These are phyloP conservation scores for Pistacia atlantica DNA, from an alignment of 345 rosid genomes.

Conservation along the genomic window DNA sequence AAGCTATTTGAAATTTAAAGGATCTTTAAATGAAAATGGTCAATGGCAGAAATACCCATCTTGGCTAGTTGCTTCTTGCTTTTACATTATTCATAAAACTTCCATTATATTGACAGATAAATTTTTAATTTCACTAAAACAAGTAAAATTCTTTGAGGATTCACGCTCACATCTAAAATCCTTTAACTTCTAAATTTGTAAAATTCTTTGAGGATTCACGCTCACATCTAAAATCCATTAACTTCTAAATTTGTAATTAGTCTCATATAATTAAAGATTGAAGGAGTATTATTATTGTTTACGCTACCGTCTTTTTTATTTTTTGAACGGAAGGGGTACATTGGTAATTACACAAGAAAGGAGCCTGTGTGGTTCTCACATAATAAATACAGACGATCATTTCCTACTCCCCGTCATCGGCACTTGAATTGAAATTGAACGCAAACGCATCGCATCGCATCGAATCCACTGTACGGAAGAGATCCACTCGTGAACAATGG, in stretches of 20 bases:
- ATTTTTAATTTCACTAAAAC: not conserved
- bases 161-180: not conserved
- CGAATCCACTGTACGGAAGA: not conserved
- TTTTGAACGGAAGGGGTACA: not conserved
- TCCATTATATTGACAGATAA: no score
- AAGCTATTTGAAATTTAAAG: conserved; percentile 5
- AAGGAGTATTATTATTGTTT: no score
- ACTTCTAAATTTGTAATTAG: no score
- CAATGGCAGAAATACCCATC: conserved; percentile 15
- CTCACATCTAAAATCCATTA: not conserved
- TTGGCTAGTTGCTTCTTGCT: not conserved
- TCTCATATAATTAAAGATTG: no score
- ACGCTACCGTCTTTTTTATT: no score
- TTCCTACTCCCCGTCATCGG: conserved; percentile 7
- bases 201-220: not conserved
- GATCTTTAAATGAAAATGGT: no score
- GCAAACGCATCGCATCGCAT: conserved; percentile 14
- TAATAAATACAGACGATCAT: not conserved
- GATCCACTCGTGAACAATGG: conserved; percentile 24
- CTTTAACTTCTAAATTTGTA: no score
- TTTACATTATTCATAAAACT: no score
- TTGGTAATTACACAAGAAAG: conserved; percentile 7
- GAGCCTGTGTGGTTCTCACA: not conserved
- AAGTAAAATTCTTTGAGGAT: not conserved
- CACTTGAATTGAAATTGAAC: not conserved